Conservation (phyloP, 306 rosid species). For the Ormosia semicastrata region DNA sequence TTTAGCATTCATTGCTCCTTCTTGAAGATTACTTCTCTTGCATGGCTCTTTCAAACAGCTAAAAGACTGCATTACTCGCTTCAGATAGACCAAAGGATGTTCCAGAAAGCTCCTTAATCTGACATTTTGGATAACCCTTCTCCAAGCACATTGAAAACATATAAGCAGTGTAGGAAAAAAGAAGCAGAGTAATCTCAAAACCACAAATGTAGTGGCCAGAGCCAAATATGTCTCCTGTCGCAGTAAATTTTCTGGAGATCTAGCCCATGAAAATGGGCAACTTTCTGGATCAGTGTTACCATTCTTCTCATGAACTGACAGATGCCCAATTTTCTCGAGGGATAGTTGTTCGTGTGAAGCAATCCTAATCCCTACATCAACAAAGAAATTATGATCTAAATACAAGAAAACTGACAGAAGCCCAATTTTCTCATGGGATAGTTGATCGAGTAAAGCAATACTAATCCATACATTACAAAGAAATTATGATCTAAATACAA, state of each 20-base stretch:
- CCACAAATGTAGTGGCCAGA: constrained; percentile 80
- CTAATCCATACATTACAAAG: constrained; percentile 35
- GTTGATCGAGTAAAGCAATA: constrained; percentile 46
- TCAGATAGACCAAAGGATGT: constrained; percentile 76
- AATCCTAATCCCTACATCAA: constrained; percentile 60
- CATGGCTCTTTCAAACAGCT: constrained; percentile 77
- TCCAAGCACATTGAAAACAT: constrained; percentile 63
- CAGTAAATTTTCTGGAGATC: constrained; percentile 90
- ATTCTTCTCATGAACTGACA: constrained; percentile 58
- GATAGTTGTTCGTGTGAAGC: constrained; percentile 63
- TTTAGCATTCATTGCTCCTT: constrained; percentile 92
- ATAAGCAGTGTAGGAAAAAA: constrained; percentile 63
- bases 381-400: not conserved
- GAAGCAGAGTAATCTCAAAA: constrained; percentile 66
- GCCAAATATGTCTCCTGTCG: constrained; percentile 90
- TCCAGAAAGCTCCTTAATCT: constrained; percentile 74
- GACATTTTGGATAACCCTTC: constrained; percentile 57
- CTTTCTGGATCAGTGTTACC: constrained; percentile 68
- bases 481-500: not conserved
- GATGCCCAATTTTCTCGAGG: constrained; percentile 51
- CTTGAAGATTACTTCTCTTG: constrained; percentile 98
- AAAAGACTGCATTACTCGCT: constrained; percentile 59
- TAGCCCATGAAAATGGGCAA: constrained; percentile 97
- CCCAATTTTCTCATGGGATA: constrained; percentile 41
- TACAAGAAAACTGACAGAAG: constrained; percentile 24